Evolutionary conservation across 805 yeast genomes (phyloP).

Genomic region (Nakazawaea sp.): DNA sequence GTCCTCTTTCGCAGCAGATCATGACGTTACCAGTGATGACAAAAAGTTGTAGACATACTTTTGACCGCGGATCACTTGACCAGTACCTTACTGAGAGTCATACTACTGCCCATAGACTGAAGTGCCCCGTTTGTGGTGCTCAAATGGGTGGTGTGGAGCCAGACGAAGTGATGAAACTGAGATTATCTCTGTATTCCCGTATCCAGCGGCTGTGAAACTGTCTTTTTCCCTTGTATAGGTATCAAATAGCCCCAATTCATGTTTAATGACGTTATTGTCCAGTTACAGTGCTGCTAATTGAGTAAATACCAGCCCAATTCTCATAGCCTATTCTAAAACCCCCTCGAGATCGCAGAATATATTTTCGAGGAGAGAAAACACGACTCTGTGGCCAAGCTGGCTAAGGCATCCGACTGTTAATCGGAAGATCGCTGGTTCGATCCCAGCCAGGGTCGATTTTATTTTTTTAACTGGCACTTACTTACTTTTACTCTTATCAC

Average conservation of each 20-base stretch:
- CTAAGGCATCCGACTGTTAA: constrained; percentile 12
- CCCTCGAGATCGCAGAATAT: too few species aligned
- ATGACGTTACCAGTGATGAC: constrained; percentile 50
- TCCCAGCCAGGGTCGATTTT: constrained; percentile 10
- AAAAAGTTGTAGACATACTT: constrained; percentile 62
- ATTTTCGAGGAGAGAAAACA: background rate
- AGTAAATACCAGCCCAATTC: too few species aligned
- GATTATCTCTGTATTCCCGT: constrained; percentile 43
- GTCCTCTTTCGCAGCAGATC: constrained; percentile 54
- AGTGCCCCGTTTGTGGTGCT: constrained; percentile 56
- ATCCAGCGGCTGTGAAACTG: too few species aligned
- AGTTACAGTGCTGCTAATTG: too few species aligned
- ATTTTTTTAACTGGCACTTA: too few species aligned
- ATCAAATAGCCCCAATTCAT: too few species aligned
- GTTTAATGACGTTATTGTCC: too few species aligned
- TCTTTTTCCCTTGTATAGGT: too few species aligned
- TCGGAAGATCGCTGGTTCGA: constrained; percentile 13
- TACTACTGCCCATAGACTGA: constrained; percentile 11
- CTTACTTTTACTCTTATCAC: too few species aligned
- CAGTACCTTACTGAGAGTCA: constrained; percentile 21
- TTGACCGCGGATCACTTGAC: constrained; percentile 40
- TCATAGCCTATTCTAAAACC: too few species aligned
- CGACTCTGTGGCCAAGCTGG: constrained; percentile 13
- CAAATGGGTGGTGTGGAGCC: constrained; percentile 20
- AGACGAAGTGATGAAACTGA: constrained; percentile 48